Conservation (phyloP, 176 grass and related monocot species). For the Oryza rufipogon region DNA sequence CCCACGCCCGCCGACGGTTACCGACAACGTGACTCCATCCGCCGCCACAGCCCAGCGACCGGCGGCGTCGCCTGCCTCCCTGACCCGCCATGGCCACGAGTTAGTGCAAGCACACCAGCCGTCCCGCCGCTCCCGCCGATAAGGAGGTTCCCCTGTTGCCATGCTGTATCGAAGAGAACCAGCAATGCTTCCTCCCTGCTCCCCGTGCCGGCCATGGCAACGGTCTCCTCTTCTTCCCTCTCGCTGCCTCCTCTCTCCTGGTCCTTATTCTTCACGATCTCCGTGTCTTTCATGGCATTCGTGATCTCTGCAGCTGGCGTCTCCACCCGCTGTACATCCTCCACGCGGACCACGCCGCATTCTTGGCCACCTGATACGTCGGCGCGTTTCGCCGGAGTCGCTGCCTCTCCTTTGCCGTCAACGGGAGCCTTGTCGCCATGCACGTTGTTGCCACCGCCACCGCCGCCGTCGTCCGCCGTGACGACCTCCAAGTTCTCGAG, state of each 20-base stretch:
- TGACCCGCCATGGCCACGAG: too few species aligned
- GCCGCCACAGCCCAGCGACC: too few species aligned
- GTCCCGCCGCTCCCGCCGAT: too few species aligned
- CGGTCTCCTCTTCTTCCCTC: neutral
- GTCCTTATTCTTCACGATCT: too few species aligned
- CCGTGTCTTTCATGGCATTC: too few species aligned
- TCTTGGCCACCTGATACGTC: neutral
- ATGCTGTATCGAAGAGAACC: constrained; percentile 40
- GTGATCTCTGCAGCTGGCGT: neutral
- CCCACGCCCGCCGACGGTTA: too few species aligned
- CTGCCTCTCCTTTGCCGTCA: neutral
- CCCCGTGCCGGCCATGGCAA: neutral
- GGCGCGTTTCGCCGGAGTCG: neutral
- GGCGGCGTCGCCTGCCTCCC: too few species aligned
- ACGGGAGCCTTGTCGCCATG: neutral
- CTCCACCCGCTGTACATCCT: neutral
- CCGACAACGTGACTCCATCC: too few species aligned
- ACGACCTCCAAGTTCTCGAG: neutral
- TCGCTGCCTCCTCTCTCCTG: neutral
- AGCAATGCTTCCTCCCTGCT: neutral
- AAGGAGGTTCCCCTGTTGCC: neutral
- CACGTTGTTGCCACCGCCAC: neutral
- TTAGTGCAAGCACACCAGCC: too few species aligned
- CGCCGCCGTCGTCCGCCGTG: neutral
- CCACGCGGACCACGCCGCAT: neutral